Percentiles rank a stretch among this genome's conserved stretches.
Conservation (phyloP, 768 basidiomycete species). For the Pleurotus citrinopileatus region DNA sequence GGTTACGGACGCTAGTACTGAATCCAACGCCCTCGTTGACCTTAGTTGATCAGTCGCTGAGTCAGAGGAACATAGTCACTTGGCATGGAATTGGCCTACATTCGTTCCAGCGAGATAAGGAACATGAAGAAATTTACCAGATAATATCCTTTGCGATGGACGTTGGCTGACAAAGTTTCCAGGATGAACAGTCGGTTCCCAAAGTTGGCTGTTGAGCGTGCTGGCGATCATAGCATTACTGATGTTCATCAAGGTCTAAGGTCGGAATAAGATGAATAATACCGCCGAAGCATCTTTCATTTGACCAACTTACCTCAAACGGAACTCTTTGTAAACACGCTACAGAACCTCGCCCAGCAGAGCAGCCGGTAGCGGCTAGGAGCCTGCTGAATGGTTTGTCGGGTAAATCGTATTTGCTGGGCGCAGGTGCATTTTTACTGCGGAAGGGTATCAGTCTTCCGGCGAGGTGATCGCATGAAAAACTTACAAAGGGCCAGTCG, state of each 20-base stretch:
- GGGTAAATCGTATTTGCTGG: slow-evolving; percentile 46
- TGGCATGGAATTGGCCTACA: slow-evolving; percentile 24
- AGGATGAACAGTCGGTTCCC: slow-evolving; percentile 51
- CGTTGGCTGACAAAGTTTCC: slow-evolving; percentile 47
- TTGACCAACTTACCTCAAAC: slow-evolving; percentile 41
- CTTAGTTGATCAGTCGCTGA: slow-evolving; percentile 28
- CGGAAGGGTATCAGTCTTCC: not conserved
- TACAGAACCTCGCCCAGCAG: slow-evolving; percentile 34
- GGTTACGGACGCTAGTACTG: slow-evolving; percentile 33
- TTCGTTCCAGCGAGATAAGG: slow-evolving; percentile 58
- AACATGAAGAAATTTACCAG: slow-evolving; percentile 49
- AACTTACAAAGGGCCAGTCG: slow-evolving; percentile 52
- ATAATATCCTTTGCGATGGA: slow-evolving; percentile 41
- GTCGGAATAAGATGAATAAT: not conserved
- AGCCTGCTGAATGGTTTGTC: slow-evolving; percentile 49
- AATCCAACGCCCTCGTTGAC: slow-evolving; percentile 53
- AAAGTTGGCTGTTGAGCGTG: slow-evolving; percentile 50
- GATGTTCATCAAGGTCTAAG: slow-evolving; percentile 45
- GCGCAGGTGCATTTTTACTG: slow-evolving; percentile 50
- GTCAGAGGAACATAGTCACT: too few species aligned
- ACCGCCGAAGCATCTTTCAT: too few species aligned
- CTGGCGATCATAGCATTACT: slow-evolving; percentile 42
- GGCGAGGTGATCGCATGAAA: not conserved
- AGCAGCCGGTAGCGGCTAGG: slow-evolving; percentile 42
- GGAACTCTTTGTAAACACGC: slow-evolving; percentile 44